A percentile compares a stretch with the other conserved stretches of the same genome.
These are phyloP conservation scores for Ceratocystis variospora DNA, from an alignment of 2,329 filamentous ascomycete genomes.

Conservation along the genomic window DNA sequence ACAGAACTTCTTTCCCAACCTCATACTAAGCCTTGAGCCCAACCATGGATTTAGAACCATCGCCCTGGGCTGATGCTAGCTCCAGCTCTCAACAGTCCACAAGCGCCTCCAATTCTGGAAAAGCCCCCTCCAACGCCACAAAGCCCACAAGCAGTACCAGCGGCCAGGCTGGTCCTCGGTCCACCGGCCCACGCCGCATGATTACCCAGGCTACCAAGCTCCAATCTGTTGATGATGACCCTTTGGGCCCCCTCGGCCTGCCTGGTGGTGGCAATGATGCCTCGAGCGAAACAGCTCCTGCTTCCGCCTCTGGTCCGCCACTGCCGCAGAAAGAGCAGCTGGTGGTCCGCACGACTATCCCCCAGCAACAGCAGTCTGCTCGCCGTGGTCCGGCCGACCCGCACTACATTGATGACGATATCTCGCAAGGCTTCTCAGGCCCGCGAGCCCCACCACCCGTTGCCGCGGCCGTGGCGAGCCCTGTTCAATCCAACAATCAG, in stretches of 20 bases:
- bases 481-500: slow-evolving; percentile 39
- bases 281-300: slow-evolving; percentile 25
- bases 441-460: slow-evolving; percentile 55
- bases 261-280: slow-evolving; percentile 35
- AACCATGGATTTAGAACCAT: slow-evolving; percentile 39
- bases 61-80: slow-evolving; percentile 39
- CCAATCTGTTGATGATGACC: slow-evolving; percentile 57
- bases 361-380: slow-evolving; percentile 26
- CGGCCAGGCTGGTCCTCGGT: slow-evolving; percentile 19
- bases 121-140: slow-evolving; percentile 21
- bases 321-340: slow-evolving; percentile 55
- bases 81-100: slow-evolving; percentile 24
- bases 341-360: slow-evolving; percentile 46
- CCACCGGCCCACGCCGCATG: slow-evolving; percentile 42
- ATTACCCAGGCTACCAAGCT: slow-evolving; percentile 65
- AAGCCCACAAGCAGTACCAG: slow-evolving; percentile 25
- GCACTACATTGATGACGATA: slow-evolving; percentile 48
- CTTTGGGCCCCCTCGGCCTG: slow-evolving; percentile 63
- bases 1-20: neutral
- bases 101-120: slow-evolving; percentile 24
- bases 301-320: slow-evolving; percentile 43
- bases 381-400: slow-evolving; percentile 38
- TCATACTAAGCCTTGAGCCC: neutral
- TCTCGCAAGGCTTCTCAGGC: slow-evolving; percentile 27
- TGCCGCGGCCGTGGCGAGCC: slow-evolving; percentile 41